phyloP scores from a whole-genome alignment of 768 basidiomycete genomes.

The Pisolithus microcarpus region DNA sequence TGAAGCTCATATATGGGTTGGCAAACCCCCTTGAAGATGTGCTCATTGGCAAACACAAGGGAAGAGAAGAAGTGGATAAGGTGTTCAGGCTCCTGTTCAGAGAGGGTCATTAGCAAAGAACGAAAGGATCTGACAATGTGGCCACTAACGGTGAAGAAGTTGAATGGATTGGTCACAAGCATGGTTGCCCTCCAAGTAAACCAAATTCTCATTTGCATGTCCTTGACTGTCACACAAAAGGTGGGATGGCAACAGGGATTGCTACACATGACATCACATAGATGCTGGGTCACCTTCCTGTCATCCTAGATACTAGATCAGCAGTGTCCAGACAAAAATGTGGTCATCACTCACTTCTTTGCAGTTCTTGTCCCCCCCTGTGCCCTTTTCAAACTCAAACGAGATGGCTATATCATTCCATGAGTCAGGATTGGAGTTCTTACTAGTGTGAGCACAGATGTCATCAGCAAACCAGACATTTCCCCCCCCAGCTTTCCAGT shows the following conservation, averaged over 20 bases:
- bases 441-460: too few species aligned
- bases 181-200: constrained; percentile 15
- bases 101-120: background rate
- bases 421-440: background rate
- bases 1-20: constrained; percentile 1
- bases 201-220: constrained; percentile 18
- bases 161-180: constrained; percentile 9
- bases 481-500: too few species aligned
- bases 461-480: too few species aligned
- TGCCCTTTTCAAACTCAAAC: background rate
- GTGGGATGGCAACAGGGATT: constrained; percentile 19
- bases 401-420: background rate
- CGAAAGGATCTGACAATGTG: background rate
- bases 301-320: background rate
- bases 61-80: background rate
- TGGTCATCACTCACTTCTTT: background rate
- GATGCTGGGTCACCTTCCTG: constrained; percentile 14
- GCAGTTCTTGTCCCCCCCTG: background rate
- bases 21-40: constrained; percentile 13
- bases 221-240: constrained; percentile 21
- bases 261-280: constrained; percentile 16
- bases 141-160: constrained; percentile 9
- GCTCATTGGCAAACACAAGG: background rate
- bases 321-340: background rate
- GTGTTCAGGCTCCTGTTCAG: background rate